Evolutionary conservation across 148 eudicot genomes (phyloP).

Genomic region (Amaranthus hypochondriacus): DNA sequence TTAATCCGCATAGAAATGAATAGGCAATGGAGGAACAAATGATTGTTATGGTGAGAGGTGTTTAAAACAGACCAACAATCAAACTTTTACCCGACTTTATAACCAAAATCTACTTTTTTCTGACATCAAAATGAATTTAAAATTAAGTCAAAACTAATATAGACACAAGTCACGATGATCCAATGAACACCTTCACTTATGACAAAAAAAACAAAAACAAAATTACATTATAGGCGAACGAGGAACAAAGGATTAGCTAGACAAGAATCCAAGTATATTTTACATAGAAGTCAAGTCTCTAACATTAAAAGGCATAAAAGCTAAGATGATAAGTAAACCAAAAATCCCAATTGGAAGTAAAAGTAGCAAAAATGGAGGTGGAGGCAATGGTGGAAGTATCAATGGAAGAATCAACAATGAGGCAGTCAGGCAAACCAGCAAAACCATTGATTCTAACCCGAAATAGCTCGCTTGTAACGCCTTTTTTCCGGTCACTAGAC

Average conservation of each 20-base stretch:
- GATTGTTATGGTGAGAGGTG: too few relatives aligned
- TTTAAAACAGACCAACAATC: too few relatives aligned
- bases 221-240: neutral
- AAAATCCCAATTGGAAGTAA: constrained; percentile 68
- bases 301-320: constrained; percentile 66
- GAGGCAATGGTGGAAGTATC: constrained; percentile 84
- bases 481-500: too few relatives aligned
- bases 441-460: constrained; percentile 55
- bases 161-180: too few relatives aligned
- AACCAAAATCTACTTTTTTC: too few relatives aligned
- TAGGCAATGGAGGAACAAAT: too few relatives aligned
- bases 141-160: too few relatives aligned
- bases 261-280: constrained; percentile 19
- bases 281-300: constrained; percentile 40
- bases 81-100: too few relatives aligned
- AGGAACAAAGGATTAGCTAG: neutral
- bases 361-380: constrained; percentile 79
- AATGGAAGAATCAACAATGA: constrained; percentile 69
- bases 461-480: constrained; percentile 29
- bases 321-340: constrained; percentile 58
- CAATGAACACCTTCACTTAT: too few relatives aligned
- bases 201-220: neutral
- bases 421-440: constrained; percentile 58
- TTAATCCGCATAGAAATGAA: too few relatives aligned
- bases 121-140: too few relatives aligned